A percentile compares a stretch with the other conserved stretches of the same genome.
These are phyloP conservation scores for Tremella fuciformis DNA, from an alignment of 768 basidiomycete genomes.

Conservation along the genomic window DNA sequence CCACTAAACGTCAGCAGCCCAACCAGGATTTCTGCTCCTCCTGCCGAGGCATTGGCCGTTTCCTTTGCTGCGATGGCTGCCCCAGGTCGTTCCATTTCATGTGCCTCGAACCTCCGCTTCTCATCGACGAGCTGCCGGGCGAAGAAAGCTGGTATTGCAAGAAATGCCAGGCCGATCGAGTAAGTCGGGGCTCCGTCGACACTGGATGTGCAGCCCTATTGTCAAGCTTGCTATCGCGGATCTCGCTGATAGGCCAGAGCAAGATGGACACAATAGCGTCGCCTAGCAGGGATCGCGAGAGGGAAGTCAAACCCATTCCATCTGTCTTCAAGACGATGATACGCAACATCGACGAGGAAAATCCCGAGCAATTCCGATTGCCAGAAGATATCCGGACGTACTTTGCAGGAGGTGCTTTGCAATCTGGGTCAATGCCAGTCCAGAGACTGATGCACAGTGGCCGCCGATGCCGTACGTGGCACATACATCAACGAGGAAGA, in stretches of 20 bases:
- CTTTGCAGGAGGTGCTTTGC: slow-evolving; percentile 73
- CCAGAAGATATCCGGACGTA: slow-evolving; percentile 77
- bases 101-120: slow-evolving; percentile 95
- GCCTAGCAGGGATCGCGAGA: slow-evolving; percentile 24
- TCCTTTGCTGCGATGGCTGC: slow-evolving; percentile 97
- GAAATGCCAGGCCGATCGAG: slow-evolving; percentile 55
- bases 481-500: slow-evolving; percentile 78
- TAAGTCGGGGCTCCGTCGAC: slow-evolving; percentile 61
- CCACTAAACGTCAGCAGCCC: slow-evolving; percentile 39
- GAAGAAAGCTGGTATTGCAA: slow-evolving; percentile 56
- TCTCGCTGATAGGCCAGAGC: neutral
- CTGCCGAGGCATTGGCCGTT: slow-evolving; percentile 61
- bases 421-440: neutral
- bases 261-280: slow-evolving; percentile 57
- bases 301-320: slow-evolving; percentile 36
- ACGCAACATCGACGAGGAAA: slow-evolving; percentile 63
- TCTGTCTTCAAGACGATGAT: slow-evolving; percentile 60
- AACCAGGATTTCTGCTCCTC: slow-evolving; percentile 56
- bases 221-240: too few relatives aligned
- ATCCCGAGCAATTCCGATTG: slow-evolving; percentile 79
- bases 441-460: slow-evolving; percentile 58
- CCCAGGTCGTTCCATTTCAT: slow-evolving; percentile 92
- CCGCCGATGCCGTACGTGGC: slow-evolving; percentile 67
- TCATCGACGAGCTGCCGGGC: slow-evolving; percentile 78
- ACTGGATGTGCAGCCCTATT: too few relatives aligned